Evolutionary conservation across 805 yeast genomes (phyloP), one percentile per base, ranked within the genome.

Genomic region (Barnettozyma pratensis): DNA sequence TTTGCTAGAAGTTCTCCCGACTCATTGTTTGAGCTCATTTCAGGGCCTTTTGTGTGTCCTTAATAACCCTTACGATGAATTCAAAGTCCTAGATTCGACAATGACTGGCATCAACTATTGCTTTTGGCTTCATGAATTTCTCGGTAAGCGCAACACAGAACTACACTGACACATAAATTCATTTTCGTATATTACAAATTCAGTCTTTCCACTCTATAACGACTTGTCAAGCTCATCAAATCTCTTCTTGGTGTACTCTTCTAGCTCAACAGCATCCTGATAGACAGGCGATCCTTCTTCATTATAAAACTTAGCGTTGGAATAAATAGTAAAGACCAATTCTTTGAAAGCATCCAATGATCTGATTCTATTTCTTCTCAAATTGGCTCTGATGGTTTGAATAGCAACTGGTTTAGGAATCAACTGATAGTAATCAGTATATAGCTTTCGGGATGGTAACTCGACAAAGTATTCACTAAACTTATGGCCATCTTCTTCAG

Each of bases 201-300:
- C 19, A 19, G 19, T 19, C 19, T 19, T 19, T 19, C 19, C 34
- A 8, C 34, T 26, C 44, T 36, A 42, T 40, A 52, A 36, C 9
- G 48, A 34, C 8, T 30, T 35, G 41, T 53, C 58, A 35, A 57
- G 35, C 39, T 59, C 63, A 7, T 49, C 48, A n/a, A 54, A 41
- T 42, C 47, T 56, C 36, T 87, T 89, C 57, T 86, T 87, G 62
- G 88, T 86, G 37, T 78, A 78, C 54, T 83, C 75, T 29, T 97
- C 97, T 51, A 90, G 70, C 10, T 64, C 68, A 45, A 74, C 72
- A 7, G 98, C 96, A 67, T 91, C 97, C 46, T 76, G 74, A 59
- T 82, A 87, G 25, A 92, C 92, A 60, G 87, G 72, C 0, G 96
- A 87, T 0, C 96, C 96, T 66, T 89, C 97, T 62, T 90, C 95